Percentiles rank a stretch among this genome's conserved stretches.
Conservation (phyloP, 352 stramenopile species). For the Elongisporangium anandrum region DNA sequence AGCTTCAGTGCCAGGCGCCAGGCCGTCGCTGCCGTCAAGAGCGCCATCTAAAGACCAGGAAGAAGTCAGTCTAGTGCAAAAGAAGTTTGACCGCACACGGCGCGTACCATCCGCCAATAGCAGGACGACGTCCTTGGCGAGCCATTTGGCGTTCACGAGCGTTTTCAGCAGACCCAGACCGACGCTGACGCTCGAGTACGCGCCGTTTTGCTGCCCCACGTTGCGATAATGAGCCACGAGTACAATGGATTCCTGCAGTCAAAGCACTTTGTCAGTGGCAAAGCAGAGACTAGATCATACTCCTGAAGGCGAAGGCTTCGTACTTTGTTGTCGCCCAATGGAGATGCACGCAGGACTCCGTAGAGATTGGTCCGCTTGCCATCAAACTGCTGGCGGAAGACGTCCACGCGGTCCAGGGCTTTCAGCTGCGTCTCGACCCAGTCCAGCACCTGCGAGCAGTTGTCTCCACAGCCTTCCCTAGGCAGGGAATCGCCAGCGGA, state of each 20-base stretch:
- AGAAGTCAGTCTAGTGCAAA: neutral
- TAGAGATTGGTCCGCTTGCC: slow-evolving; percentile 62
- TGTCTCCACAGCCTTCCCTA: slow-evolving; percentile 26
- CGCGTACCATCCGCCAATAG: slow-evolving; percentile 62
- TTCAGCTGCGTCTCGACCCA: slow-evolving; percentile 61
- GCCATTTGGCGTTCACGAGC: slow-evolving; percentile 59
- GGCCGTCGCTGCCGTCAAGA: slow-evolving; percentile 54
- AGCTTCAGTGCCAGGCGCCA: slow-evolving; percentile 55
- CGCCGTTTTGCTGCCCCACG: slow-evolving; percentile 25
- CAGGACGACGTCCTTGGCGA: slow-evolving; percentile 81
- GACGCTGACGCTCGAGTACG: slow-evolving; percentile 51
- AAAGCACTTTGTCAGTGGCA: neutral
- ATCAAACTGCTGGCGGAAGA: slow-evolving; percentile 51
- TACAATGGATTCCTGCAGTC: slow-evolving; percentile 48
- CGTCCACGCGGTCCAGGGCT: slow-evolving; percentile 49
- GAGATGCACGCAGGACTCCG: slow-evolving; percentile 69
- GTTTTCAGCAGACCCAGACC: slow-evolving; percentile 58
- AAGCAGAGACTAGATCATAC: neutral
- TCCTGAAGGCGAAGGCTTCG: too few species aligned
- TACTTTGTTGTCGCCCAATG: slow-evolving; percentile 72
- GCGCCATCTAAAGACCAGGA: slow-evolving; percentile 37
- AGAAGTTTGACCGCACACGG: neutral
- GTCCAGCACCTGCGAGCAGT: slow-evolving; percentile 41
- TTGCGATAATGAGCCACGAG: slow-evolving; percentile 75
- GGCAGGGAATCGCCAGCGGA: slow-evolving; percentile 10